phyloP scores from a whole-genome alignment of 2,329 filamentous ascomycete genomes.

The Calonectria crousiana region DNA sequence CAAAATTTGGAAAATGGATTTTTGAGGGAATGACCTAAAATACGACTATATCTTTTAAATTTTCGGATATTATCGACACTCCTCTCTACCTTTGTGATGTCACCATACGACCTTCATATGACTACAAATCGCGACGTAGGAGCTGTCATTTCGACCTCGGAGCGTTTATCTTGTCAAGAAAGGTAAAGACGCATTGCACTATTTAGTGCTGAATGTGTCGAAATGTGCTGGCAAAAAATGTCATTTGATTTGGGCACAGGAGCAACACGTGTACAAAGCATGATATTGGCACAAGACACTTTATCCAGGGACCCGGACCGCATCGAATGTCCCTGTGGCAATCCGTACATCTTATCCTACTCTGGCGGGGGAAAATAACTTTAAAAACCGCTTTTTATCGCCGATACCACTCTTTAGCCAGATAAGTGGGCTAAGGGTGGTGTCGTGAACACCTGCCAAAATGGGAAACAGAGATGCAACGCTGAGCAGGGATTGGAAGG shows the following conservation, averaged over 20 bases:
- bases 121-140: background rate
- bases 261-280: background rate
- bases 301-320: background rate
- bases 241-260: background rate
- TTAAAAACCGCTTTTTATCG: background rate
- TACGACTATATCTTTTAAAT: too few relatives aligned
- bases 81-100: background rate
- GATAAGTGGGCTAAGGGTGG: background rate
- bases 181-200: background rate
- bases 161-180: background rate
- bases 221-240: background rate
- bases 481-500: background rate
- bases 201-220: background rate
- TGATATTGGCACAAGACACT: constrained; percentile 1
- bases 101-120: background rate
- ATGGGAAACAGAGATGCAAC: background rate
- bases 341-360: too few relatives aligned
- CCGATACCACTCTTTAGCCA: background rate
- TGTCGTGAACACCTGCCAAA: background rate
- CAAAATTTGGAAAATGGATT: background rate
- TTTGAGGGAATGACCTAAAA: background rate
- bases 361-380: background rate
- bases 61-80: background rate
- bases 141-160: background rate
- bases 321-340: background rate